Base-by-base conservation (phyloP, 345 rosid species). In the Clausena lansium region DNA sequence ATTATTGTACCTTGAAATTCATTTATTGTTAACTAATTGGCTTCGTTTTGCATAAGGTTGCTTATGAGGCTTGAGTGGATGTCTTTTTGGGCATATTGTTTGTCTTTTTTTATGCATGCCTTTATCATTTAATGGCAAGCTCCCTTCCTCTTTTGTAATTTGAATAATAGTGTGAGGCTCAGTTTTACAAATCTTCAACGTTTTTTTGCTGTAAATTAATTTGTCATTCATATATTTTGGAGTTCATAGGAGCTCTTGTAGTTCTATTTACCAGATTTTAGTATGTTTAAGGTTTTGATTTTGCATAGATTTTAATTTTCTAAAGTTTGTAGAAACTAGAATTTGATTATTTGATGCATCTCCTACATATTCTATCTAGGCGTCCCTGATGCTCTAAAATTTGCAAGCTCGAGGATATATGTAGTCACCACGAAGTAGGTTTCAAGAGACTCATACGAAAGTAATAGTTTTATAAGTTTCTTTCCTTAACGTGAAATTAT, bases 351-450 rank as follows among this genome's bases (percentile, higher is more conserved):
- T 27, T 45, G 39, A 62, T 84, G 76, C 33, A 73, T 78, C 69
- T 75, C 28, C 41, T 83, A 81, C 87, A 93, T 95, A 83, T 89
- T 95, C 76, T 92, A 93, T 85, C 98, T 95, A 2, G 99, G 97
- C 76, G 91, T 93, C 65, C 85, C 97, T 64, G 98, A 95, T 60
- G 97, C 98, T 55, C 70, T 95, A 41, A 90, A 86, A 75, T 89
- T 95, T 67, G 92, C 96, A 2, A 91, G 99, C 86, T 95, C 96
- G 13, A 90, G 69, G 64, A 73, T 95, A 66, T 92, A 92, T 80
- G 89, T 93, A 73, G 97, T 91, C 64, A 93, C 97, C 71, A 93
- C 97, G 0, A 95, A 95, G 77, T 96, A 95, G 96, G 98, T 93
- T 64, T 30, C 6, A 19, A n/a, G 41, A 30, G 38, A 63, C 67